Percentiles rank a stretch among this genome's conserved stretches.
phyloP scores from a whole-genome alignment of 1,139 yeast species.

The Magnusiomyces sp. region DNA sequence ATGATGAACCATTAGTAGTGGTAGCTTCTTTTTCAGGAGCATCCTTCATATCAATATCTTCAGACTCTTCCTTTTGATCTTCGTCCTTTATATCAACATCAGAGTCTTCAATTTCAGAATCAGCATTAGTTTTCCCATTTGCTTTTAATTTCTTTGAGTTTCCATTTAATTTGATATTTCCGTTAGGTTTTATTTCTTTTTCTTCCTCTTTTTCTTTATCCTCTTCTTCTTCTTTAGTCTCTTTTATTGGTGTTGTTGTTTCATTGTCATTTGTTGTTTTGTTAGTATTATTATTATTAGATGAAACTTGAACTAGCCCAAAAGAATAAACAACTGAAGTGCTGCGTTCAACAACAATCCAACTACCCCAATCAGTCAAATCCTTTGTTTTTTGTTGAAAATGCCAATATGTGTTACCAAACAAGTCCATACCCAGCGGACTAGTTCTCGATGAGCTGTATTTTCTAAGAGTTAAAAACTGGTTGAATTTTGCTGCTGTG shows the following conservation, averaged over 20 bases:
- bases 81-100: no score
- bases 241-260: not conserved
- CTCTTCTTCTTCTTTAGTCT: not conserved
- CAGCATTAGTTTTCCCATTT: not conserved
- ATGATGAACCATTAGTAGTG: no score
- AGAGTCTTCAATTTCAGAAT: no score
- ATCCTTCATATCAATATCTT: no score
- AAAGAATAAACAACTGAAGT: constrained; percentile 9
- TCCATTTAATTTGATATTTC: not conserved
- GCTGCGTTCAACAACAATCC: constrained; percentile 12
- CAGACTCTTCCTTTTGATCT: no score
- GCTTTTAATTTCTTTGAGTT: not conserved
- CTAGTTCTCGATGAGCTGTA: constrained; percentile 28
- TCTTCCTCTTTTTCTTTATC: not conserved
- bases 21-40: no score
- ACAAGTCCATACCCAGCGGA: constrained; percentile 29
- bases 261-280: not conserved
- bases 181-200: no score
- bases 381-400: constrained; percentile 30
- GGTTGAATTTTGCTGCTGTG: constrained; percentile 24
- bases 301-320: constrained; percentile 1
- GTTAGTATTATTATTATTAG: not conserved
- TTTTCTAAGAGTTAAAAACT: constrained; percentile 22
- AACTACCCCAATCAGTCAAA: constrained; percentile 14
- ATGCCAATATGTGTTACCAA: constrained; percentile 33